A percentile compares a stretch with the other conserved stretches of the same genome.
These are phyloP conservation scores for Elsinoe fawcettii DNA, from an alignment of 2,329 filamentous ascomycete genomes.

Conservation along the genomic window DNA sequence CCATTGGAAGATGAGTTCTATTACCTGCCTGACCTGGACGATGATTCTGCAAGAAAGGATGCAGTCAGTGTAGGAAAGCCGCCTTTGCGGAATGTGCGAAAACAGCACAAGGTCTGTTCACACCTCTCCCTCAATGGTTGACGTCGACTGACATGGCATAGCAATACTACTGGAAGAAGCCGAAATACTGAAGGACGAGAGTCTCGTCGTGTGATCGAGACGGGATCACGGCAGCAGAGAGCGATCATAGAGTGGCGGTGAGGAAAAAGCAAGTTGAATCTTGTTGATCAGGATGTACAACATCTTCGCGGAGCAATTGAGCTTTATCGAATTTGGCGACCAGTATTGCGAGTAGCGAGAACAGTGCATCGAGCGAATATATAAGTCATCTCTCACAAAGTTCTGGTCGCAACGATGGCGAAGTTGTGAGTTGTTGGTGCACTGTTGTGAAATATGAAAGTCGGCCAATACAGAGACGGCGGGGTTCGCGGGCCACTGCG, in stretches of 20 bases:
- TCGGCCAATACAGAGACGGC: neutral
- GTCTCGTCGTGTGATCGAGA: neutral
- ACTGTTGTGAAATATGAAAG: neutral
- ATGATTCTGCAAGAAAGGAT: conserved; percentile 66
- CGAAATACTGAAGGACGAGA: conserved; percentile 10
- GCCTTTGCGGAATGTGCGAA: conserved; percentile 79
- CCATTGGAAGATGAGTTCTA: conserved; percentile 93
- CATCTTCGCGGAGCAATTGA: neutral
- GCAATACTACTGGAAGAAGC: conserved; percentile 21
- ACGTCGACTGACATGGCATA: neutral
- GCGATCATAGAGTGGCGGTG: neutral
- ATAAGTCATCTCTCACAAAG: neutral
- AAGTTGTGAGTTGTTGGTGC: neutral
- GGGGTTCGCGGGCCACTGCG: neutral
- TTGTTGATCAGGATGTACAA: neutral
- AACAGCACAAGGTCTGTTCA: conserved; percentile 83
- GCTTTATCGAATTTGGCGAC: neutral
- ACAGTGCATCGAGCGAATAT: too few relatives aligned
- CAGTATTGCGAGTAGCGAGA: neutral
- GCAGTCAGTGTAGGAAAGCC: conserved; percentile 84
- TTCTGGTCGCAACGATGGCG: too few relatives aligned
- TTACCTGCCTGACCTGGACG: conserved; percentile 82
- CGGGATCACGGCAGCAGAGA: neutral
- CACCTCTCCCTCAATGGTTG: neutral
- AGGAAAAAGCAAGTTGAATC: neutral